Conservation (phyloP, 116 monocot genomes). For the Cymodocea nodosa region DNA sequence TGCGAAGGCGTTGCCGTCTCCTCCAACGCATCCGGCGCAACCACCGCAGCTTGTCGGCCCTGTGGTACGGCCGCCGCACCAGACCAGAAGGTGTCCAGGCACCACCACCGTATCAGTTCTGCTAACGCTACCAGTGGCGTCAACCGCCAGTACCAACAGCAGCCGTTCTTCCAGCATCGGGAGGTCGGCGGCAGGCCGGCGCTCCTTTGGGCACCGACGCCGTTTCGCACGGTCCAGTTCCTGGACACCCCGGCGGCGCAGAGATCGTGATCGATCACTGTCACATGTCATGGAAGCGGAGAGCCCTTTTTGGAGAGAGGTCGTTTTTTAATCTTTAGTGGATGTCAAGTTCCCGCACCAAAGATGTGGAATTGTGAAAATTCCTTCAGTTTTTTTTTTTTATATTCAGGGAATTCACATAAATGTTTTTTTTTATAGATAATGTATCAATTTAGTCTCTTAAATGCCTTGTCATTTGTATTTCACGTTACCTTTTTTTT, state of each 20-base stretch:
- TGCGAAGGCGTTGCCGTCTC: slow-evolving; percentile 29
- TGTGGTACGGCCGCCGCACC: neutral
- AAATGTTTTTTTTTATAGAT: too few species aligned
- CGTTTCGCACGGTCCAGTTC: neutral
- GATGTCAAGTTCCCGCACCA: too few species aligned
- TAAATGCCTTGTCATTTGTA: too few species aligned
- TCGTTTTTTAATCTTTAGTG: too few species aligned
- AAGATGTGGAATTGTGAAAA: neutral
- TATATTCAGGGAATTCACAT: neutral
- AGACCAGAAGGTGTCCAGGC: neutral
- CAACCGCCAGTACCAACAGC: slow-evolving; percentile 3
- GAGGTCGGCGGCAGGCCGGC: neutral
- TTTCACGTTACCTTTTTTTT: too few species aligned
- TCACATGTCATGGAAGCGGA: too few species aligned
- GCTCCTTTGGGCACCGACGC: slow-evolving; percentile 2
- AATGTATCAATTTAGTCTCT: neutral
- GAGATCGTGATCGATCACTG: too few species aligned
- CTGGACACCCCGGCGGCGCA: neutral
- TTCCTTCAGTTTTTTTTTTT: slow-evolving; percentile 1
- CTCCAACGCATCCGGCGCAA: neutral
- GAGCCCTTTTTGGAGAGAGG: too few species aligned
- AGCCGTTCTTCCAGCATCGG: neutral
- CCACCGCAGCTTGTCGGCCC: neutral
- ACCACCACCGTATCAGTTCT: neutral
- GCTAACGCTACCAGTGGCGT: neutral